Percentiles rank a stretch among this genome's conserved stretches.
These are phyloP conservation scores for Claviceps fusiformis DNA, from an alignment of 2,329 filamentous ascomycete genomes.

Conservation along the genomic window DNA sequence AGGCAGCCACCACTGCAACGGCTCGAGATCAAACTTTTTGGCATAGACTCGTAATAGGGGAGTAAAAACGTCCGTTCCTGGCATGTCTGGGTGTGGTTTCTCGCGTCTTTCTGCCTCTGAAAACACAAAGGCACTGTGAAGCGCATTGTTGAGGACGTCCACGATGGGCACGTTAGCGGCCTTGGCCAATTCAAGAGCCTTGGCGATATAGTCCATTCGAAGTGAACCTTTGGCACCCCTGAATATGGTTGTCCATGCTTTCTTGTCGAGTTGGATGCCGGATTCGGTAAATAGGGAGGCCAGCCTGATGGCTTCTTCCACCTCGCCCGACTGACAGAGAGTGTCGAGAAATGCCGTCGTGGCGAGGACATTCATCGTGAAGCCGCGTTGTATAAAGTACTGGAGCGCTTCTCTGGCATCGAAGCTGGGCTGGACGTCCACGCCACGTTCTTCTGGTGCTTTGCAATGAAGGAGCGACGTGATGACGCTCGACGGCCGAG, in stretches of 20 bases:
- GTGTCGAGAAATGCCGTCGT: constrained; percentile 60
- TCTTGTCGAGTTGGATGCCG: constrained; percentile 47
- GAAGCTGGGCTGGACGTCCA: constrained; percentile 12
- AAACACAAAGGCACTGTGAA: constrained; percentile 37
- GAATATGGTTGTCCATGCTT: constrained; percentile 57
- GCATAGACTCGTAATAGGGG: constrained; percentile 36
- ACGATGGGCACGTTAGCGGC: constrained; percentile 33
- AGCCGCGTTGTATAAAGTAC: constrained; percentile 42
- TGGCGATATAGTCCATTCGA: constrained; percentile 37
- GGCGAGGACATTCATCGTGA: constrained; percentile 47
- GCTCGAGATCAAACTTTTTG: constrained; percentile 32
- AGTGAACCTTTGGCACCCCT: constrained; percentile 50
- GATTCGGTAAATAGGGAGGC: constrained; percentile 20
- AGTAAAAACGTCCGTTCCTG: constrained; percentile 26
- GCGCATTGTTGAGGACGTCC: constrained; percentile 22
- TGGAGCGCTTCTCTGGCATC: constrained; percentile 19
- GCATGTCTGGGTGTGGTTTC: constrained; percentile 16
- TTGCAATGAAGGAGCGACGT: constrained; percentile 40
- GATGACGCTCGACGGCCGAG: constrained; percentile 38
- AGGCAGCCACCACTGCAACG: constrained; percentile 28
- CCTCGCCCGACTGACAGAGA: constrained; percentile 40
- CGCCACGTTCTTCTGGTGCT: constrained; percentile 6
- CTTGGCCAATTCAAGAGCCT: constrained; percentile 23
- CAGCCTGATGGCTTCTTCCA: constrained; percentile 21
- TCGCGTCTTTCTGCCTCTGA: constrained; percentile 25